These are phyloP conservation scores for Metschnikowia reukaufii DNA, from an alignment of 805 yeast species.

Conservation along the genomic window DNA sequence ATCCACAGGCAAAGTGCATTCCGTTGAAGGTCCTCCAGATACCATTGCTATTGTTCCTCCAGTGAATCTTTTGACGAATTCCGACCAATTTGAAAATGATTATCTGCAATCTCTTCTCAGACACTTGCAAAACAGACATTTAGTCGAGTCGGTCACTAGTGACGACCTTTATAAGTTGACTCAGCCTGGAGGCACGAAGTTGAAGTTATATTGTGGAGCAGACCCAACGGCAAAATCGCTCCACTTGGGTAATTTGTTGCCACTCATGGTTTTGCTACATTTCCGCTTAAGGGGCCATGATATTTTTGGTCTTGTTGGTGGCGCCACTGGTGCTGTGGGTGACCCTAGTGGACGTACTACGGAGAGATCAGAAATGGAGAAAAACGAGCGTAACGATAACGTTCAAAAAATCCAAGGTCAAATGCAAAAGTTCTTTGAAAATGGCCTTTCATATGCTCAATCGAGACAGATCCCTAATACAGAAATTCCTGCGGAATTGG, in stretches of 20 bases:
- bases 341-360: conserved; percentile 92
- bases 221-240: conserved; percentile 92
- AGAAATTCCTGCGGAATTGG: conserved; percentile 23
- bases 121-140: conserved; percentile 35
- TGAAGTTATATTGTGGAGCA: conserved; percentile 87
- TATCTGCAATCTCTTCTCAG: conserved; percentile 33
- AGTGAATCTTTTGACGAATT: conserved; percentile 26
- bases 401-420: conserved; percentile 61
- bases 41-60: conserved; percentile 43
- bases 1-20: conserved; percentile 9
- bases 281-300: conserved; percentile 82
- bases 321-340: conserved; percentile 95
- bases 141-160: conserved; percentile 40
- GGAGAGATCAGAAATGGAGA: conserved; percentile 66
- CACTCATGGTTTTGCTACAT: conserved; percentile 81
- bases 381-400: conserved; percentile 52
- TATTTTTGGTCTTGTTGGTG: conserved; percentile 83
- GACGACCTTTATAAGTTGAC: conserved; percentile 39
- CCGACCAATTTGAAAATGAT: conserved; percentile 24
- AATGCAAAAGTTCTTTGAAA: conserved; percentile 55
- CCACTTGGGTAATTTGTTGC: conserved; percentile 88
- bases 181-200: conserved; percentile 27
- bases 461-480: conserved; percentile 42
- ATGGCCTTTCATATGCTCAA: conserved; percentile 63
- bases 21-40: conserved; percentile 25